A percentile compares a stretch with the other conserved stretches of the same genome.
These are phyloP conservation scores for Physcomitrellopsis africana DNA, from an alignment of 225 moss, liverwort and hornwort genomes.

Conservation along the genomic window DNA sequence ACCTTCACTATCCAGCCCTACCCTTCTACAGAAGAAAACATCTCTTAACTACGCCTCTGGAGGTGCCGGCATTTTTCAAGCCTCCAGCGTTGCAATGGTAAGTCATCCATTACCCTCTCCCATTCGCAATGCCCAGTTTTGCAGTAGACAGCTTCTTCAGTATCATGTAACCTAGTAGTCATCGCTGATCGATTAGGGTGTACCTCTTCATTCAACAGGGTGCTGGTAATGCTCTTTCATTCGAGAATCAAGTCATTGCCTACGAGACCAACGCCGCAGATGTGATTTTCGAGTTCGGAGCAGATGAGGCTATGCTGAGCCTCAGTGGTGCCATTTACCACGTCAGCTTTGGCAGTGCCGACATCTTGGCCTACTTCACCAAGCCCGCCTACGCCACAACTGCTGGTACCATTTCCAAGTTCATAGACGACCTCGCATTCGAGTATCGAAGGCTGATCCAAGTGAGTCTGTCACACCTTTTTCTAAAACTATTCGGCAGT, in stretches of 20 bases:
- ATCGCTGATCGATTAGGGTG: not conserved
- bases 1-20: conserved; percentile 31
- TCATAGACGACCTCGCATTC: conserved; percentile 17
- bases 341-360: conserved; percentile 29
- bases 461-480: conserved; percentile 22
- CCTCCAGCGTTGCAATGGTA: conserved; percentile 41
- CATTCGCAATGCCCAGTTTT: not conserved
- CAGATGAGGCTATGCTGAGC: conserved; percentile 30
- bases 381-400: conserved; percentile 25
- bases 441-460: conserved; percentile 28
- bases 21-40: conserved; percentile 23
- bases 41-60: conserved; percentile 56
- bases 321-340: conserved; percentile 54
- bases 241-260: conserved; percentile 20
- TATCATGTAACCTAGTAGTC: no score
- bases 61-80: conserved; percentile 36
- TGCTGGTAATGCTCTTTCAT: not conserved
- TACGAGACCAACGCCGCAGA: conserved; percentile 29
- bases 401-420: conserved; percentile 5
- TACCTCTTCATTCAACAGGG: conserved; percentile 21
- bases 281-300: conserved; percentile 27
- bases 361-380: conserved; percentile 45
- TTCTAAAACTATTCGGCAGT: not conserved
- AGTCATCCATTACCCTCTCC: not conserved
- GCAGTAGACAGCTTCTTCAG: no score